Base-by-base conservation (phyloP, 2,329 filamentous ascomycete species). In the Rhytidhysteron rufulum region DNA sequence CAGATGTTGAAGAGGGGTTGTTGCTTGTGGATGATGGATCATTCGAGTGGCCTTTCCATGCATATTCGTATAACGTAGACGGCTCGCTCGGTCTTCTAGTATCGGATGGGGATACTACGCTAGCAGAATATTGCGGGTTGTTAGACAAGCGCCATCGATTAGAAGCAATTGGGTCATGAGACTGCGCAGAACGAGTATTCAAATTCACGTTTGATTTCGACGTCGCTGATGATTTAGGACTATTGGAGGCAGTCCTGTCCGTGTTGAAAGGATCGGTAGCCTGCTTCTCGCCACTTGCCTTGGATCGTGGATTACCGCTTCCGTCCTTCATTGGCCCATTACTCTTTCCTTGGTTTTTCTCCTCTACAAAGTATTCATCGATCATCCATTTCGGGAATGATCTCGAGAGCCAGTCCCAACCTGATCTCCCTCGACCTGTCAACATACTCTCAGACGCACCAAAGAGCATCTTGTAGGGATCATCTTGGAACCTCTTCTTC, bases 391-490 rank as follows among this genome's bases (percentile, higher is more conserved):
- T 57, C 4, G 59, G 59, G 19, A 62, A 57, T 9, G 41, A 48
- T 27, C 52, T 57, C 30, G 52, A 42, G 10, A 60, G 44, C 59
- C 57, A 62, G 5, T 54, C 51, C 52, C 55, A 56, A n/a, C 57
- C 52, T 32, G 47, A 55, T 39, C 57, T 34, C 4, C 60, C 60
- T 41, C 55, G 57, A 19, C 59, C 61, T 39, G 25, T 53, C 21
- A 63, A 41, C 56, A 60, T 59, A 15, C 56, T 51, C 39, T 65
- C 56, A 32, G 62, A 64, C 2, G 63, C 65, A 2, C 69, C 70
- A 40, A 72, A 72, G 22, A 71, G 49, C 7, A 65, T 60, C 38
- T 62, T 57, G 39, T 72, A 72, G 9, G 70, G 69, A 39, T 72
- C 64, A 15, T 62, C 52, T 29, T 66, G 56, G 24, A 71, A 36